Evolutionary conservation across 345 rosid species (phyloP).

Genomic region (Erysimum cheiranthoides): DNA sequence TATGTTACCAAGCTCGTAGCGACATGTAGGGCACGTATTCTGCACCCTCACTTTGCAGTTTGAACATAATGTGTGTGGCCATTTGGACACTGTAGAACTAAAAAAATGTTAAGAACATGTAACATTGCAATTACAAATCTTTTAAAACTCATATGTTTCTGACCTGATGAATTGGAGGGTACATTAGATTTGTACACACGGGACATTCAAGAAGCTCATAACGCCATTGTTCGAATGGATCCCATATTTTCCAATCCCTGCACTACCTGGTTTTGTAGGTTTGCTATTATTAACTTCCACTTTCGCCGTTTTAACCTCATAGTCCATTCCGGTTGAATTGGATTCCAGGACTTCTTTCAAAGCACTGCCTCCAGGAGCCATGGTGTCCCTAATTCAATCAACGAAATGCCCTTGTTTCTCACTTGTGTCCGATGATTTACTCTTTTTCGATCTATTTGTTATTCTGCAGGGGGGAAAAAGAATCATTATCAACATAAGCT

Average conservation of each 20-base stretch:
- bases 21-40: constrained; percentile 88
- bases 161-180: constrained; percentile 93
- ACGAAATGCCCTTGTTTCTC: neutral
- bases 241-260: constrained; percentile 56
- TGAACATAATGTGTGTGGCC: constrained; percentile 93
- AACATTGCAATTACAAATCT: constrained; percentile 17
- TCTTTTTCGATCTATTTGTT: constrained; percentile 27
- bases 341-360: constrained; percentile 67
- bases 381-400: constrained; percentile 19
- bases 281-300: constrained; percentile 50
- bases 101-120: neutral
- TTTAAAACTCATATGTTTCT: neutral
- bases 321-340: constrained; percentile 52
- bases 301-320: constrained; percentile 55
- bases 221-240: constrained; percentile 66
- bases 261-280: constrained; percentile 57
- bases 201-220: constrained; percentile 91
- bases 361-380: constrained; percentile 74
- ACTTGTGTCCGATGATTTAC: neutral
- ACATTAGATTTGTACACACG: constrained; percentile 77
- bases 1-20: constrained; percentile 88
- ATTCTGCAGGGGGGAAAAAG: constrained; percentile 25
- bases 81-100: constrained; percentile 73
- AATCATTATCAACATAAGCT: constrained; percentile 9
- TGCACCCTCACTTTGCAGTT: constrained; percentile 78